Percentiles rank a stretch among this genome's conserved stretches.
These are phyloP conservation scores for Actinomortierella wolfii DNA, from an alignment of 371 early-diverging fungal genomes.

Conservation along the genomic window DNA sequence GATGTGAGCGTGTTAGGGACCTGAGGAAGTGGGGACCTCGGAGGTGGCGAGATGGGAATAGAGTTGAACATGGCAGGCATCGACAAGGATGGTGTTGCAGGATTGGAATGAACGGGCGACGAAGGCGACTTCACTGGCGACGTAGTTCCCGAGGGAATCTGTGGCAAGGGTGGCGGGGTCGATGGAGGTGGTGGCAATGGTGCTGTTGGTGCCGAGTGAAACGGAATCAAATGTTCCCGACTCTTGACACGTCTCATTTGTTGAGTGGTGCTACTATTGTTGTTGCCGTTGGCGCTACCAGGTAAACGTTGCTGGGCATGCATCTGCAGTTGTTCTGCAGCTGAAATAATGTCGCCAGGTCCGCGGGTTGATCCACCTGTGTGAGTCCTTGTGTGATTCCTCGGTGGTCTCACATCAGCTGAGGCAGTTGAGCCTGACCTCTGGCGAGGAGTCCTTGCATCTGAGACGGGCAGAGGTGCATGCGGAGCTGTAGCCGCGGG, in stretches of 20 bases:
- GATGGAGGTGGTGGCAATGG: conserved; percentile 39
- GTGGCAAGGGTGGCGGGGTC: conserved; percentile 28
- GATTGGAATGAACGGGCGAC: conserved; percentile 21
- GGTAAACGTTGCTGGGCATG: conserved; percentile 27
- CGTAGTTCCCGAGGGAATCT: conserved; percentile 8
- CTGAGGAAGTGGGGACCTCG: conserved; percentile 22
- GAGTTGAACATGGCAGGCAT: no score
- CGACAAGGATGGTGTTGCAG: conserved; percentile 12
- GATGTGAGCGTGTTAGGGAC: conserved; percentile 16
- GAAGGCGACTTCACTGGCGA: not conserved
- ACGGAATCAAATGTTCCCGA: conserved; percentile 33
- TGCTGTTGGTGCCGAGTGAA: conserved; percentile 23
- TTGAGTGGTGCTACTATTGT: no score
- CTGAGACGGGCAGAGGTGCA: conserved; percentile 8
- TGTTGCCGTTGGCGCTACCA: conserved; percentile 7
- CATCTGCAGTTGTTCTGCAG: conserved; percentile 21
- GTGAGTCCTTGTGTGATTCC: conserved; percentile 28
- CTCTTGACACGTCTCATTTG: conserved; percentile 11
- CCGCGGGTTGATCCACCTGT: conserved; percentile 36
- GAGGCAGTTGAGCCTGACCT: conserved; percentile 31
- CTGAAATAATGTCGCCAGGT: conserved; percentile 15
- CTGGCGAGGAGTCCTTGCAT: conserved; percentile 31
- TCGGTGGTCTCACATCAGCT: conserved; percentile 9
- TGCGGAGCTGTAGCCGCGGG: not conserved
- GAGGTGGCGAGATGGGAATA: conserved; percentile 25